These are phyloP conservation scores for Neurospora tetrasperma DNA, from an alignment of 495 filamentous ascomycete genomes.

Conservation along the genomic window DNA sequence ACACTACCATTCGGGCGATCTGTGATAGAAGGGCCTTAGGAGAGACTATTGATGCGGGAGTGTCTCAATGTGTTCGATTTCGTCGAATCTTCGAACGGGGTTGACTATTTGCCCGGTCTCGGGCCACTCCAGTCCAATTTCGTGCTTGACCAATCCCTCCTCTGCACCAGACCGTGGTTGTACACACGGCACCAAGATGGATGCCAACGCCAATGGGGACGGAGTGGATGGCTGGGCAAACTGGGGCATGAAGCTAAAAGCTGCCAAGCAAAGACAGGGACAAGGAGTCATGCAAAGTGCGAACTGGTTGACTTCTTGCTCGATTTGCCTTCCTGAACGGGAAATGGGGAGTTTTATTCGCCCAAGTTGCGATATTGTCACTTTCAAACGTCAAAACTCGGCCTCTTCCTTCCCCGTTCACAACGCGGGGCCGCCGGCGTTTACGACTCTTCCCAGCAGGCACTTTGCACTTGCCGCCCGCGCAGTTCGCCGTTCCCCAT, in stretches of 20 bases:
- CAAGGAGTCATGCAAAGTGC: neutral
- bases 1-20: neutral
- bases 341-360: neutral
- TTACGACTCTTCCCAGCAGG: neutral
- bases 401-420: neutral
- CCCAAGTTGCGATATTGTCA: neutral
- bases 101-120: neutral
- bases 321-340: neutral
- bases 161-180: neutral
- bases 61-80: too few species aligned
- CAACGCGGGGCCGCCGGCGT: neutral
- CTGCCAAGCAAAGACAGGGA: neutral
- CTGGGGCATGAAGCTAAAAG: neutral
- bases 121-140: neutral
- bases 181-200: neutral
- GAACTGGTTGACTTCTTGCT: neutral
- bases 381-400: neutral
- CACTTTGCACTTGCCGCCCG: neutral
- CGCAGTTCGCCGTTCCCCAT: neutral
- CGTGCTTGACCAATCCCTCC: neutral
- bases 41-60: too few species aligned
- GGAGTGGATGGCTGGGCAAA: neutral
- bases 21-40: neutral
- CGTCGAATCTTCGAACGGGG: too few species aligned
- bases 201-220: neutral